Percentiles rank a stretch among this genome's conserved stretches.
These are phyloP conservation scores for Alopecurus myosuroides DNA, from an alignment of 176 grass and related monocot genomes.

Conservation along the genomic window DNA sequence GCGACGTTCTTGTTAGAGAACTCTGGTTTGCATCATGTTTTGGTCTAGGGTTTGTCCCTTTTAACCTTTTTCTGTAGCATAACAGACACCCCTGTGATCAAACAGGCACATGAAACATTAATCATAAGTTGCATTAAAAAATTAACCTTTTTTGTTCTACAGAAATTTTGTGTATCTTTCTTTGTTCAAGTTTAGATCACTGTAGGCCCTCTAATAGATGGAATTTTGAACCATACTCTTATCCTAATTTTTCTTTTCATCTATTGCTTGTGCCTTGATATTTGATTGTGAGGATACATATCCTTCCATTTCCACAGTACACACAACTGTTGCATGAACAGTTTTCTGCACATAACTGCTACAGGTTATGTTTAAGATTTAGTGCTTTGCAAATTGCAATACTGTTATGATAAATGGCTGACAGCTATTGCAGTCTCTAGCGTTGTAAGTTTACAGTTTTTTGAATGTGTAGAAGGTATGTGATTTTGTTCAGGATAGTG, in stretches of 20 bases:
- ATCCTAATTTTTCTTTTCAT: slow-evolving; percentile 4
- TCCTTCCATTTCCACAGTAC: background rate
- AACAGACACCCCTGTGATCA: background rate
- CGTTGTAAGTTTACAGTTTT: background rate
- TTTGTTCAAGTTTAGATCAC: background rate
- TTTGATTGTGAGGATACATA: background rate
- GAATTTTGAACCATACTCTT: background rate
- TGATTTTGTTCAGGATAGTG: background rate
- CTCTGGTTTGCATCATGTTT: background rate
- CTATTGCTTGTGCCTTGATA: background rate
- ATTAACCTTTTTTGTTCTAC: background rate
- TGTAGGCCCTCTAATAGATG: background rate
- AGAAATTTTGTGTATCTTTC: background rate
- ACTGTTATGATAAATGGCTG: background rate
- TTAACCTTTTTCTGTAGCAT: background rate
- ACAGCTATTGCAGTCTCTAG: background rate
- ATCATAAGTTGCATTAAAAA: background rate
- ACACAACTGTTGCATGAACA: background rate
- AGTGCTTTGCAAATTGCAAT: background rate
- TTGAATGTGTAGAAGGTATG: background rate
- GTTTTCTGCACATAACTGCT: background rate
- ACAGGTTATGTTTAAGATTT: slow-evolving; percentile 3
- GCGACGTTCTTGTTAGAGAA: slow-evolving; percentile 2
- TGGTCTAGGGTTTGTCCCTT: background rate
- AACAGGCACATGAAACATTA: background rate